Base-by-base conservation (phyloP, 805 yeast genomes). In the Hermanozyma aechmeae region DNA sequence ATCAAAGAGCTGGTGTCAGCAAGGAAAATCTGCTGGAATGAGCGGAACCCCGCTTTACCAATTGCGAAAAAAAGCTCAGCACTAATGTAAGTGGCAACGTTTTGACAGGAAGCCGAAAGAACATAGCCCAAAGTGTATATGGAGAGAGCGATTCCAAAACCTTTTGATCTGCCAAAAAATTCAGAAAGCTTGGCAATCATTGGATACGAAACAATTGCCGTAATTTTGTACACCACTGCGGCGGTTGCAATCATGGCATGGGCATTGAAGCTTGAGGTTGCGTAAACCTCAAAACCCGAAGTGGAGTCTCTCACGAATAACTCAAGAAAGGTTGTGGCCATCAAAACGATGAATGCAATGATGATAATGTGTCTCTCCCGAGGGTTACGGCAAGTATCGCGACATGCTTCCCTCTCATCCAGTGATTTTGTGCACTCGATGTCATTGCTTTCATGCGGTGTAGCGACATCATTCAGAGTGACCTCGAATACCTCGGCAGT, bases 121-220 rank as follows among this genome's bases (percentile, higher is more conserved):
- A 61, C 42, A 30, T 52, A 47, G 16, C 67, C 65, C 17, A 56
- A 30, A n/a, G 50, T 45, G 31, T 54, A 52, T n/a, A 62, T 29
- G 13, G 39, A n/a, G 6, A 61, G 27, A 4, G 53, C 46, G 15
- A 58, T 16, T 10, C 47, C 33, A 28, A 59, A 59, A 6, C 65
- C 58, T 32, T 48, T 46, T 11, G 61, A 53, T 35, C 67, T 53
- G 4, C 67, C 65, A 22, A 58, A 45, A 18, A 58, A 49, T 34
- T 63, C 67, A 2, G 67, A 50, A 16, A 61, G 26, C 39, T 60
- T 63, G 19, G 66, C 67, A 40, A 63, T 37, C 13, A 61, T 40
- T 4, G 68, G 61, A 29, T 56, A 51, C 3, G 55, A 45, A 8
- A 59, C 58, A 13, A 66, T 56, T 25, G 52, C 48, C 23, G 61